phyloP scores from a whole-genome alignment of 139 green algal species.

The Desmodesmus armatus region DNA sequence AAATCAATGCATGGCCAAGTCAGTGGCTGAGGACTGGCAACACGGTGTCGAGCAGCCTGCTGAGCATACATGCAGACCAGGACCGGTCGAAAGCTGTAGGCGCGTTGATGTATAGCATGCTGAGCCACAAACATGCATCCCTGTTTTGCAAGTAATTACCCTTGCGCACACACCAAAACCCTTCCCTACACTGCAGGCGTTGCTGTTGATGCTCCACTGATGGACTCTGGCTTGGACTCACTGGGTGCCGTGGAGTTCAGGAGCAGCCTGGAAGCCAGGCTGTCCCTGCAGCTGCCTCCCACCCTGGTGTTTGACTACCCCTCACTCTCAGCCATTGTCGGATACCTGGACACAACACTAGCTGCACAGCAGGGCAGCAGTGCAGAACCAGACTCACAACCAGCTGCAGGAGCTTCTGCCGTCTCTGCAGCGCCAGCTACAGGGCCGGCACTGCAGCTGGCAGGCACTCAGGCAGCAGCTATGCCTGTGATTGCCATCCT shows the following conservation, averaged over 20 bases:
- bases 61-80: too few relatives aligned
- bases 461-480: background rate
- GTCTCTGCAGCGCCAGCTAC: background rate
- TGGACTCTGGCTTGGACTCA: constrained; percentile 80
- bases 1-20: too few relatives aligned
- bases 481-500: background rate
- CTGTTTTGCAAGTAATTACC: background rate
- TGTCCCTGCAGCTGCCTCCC: constrained; percentile 35
- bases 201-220: constrained; percentile 67
- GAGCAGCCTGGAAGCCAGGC: constrained; percentile 73
- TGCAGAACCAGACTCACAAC: background rate
- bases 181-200: constrained; percentile 48
- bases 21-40: too few relatives aligned
- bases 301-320: constrained; percentile 47
- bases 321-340: constrained; percentile 27
- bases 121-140: too few relatives aligned
- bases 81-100: too few relatives aligned
- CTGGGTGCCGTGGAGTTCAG: constrained; percentile 87
- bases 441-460: background rate
- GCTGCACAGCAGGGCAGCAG: background rate
- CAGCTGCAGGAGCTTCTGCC: background rate
- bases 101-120: too few relatives aligned
- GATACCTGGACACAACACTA: constrained; percentile 9
- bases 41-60: too few relatives aligned
- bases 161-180: background rate